Conservation (phyloP, 768 basidiomycete species). For the Imleria badia region DNA sequence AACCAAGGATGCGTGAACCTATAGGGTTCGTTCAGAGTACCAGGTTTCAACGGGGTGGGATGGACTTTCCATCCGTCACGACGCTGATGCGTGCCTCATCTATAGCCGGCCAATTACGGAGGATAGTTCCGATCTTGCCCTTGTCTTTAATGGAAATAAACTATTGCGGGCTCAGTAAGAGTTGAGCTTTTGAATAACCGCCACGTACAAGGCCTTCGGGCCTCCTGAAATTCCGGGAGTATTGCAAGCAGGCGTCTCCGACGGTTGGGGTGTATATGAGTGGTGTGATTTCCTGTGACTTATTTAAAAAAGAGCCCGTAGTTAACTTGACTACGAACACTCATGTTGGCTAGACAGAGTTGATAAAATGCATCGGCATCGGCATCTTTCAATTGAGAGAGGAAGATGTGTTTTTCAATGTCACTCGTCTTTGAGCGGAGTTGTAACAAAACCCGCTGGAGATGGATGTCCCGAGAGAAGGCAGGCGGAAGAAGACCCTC, state of each 20-base stretch:
- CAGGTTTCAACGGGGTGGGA: neutral
- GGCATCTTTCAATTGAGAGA: slow-evolving; percentile 69
- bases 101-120: slow-evolving; percentile 69
- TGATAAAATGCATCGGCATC: slow-evolving; percentile 78
- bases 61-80: slow-evolving; percentile 77
- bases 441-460: slow-evolving; percentile 62
- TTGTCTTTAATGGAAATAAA: slow-evolving; percentile 82
- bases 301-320: neutral
- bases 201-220: slow-evolving; percentile 67
- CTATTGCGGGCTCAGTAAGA: slow-evolving; percentile 36
- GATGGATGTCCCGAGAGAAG: slow-evolving; percentile 52
- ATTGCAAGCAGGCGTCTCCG: slow-evolving; percentile 86
- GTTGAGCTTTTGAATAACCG: slow-evolving; percentile 1
- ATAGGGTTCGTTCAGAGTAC: slow-evolving; percentile 5
- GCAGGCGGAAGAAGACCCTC: slow-evolving; percentile 62
- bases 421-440: slow-evolving; percentile 69
- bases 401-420: slow-evolving; percentile 86
- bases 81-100: slow-evolving; percentile 85
- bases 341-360: slow-evolving; percentile 69
- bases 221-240: slow-evolving; percentile 72
- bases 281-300: slow-evolving; percentile 55
- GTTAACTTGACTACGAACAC: slow-evolving; percentile 7
- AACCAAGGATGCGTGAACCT: slow-evolving; percentile 86
- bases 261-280: slow-evolving; percentile 93
- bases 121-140: slow-evolving; percentile 69